phyloP scores from a whole-genome alignment of 106 monocot genomes.

The Phalaenopsis aphrodite region DNA sequence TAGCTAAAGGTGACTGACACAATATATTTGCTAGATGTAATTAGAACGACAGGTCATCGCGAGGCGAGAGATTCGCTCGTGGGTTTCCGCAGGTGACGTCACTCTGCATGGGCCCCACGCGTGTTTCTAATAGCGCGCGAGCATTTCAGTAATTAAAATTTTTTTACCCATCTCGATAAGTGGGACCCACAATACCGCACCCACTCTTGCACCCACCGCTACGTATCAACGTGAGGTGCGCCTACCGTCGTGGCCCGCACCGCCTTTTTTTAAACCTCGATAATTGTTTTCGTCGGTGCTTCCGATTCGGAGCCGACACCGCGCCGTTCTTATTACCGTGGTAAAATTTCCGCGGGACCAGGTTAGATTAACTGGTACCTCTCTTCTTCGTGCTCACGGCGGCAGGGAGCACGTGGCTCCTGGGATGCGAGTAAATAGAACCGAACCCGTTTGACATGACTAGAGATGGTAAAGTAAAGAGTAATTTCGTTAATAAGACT shows the following conservation, averaged over 20 bases:
- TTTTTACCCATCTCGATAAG: not conserved
- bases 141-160: not conserved
- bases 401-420: not conserved
- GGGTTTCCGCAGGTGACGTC: not conserved
- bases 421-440: not conserved
- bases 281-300: not conserved
- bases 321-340: not conserved
- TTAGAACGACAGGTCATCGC: not conserved
- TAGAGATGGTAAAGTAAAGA: too few relatives aligned
- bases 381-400: not conserved
- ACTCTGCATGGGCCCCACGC: not conserved
- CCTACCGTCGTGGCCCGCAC: not conserved
- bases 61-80: not conserved
- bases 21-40: not conserved
- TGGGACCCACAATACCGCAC: not conserved
- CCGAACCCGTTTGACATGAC: too few relatives aligned
- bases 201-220: not conserved
- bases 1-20: too few relatives aligned
- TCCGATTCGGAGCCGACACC: not conserved
- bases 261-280: not conserved
- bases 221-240: not conserved
- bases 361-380: not conserved
- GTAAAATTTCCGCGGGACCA: not conserved
- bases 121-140: not conserved
- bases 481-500: too few relatives aligned